phyloP scores from a whole-genome alignment of 1,139 yeast species.

The Candida freyschussii region DNA sequence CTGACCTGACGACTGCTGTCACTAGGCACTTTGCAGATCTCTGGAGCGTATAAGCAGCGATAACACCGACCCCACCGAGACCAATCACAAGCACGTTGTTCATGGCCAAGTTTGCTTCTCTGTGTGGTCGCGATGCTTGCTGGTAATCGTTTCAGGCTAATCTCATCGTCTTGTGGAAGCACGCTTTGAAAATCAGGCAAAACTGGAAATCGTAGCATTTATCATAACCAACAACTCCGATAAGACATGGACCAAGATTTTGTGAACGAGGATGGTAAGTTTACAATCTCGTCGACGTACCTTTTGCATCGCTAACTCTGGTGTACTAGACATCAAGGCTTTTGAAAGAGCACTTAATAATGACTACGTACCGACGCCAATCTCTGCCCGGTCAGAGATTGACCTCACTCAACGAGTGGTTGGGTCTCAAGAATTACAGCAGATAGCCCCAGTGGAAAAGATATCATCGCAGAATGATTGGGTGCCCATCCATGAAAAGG shows the following conservation, averaged over 20 bases:
- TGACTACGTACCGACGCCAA: conserved; percentile 15
- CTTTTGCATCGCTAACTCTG: no score
- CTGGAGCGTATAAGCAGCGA: conserved; percentile 58
- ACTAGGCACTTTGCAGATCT: conserved; percentile 37
- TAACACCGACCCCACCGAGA: conserved; percentile 71
- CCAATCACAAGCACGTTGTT: conserved; percentile 51
- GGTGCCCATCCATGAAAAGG: conserved; percentile 48
- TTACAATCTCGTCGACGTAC: neutral
- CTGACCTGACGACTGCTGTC: conserved; percentile 59
- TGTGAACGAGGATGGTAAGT: conserved; percentile 31
- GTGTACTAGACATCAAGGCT: conserved; percentile 25
- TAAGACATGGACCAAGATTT: conserved; percentile 27
- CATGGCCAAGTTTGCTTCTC: no score
- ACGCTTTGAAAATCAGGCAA: no score
- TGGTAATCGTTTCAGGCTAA: no score
- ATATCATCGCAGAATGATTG: conserved; percentile 64
- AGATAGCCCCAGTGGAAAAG: conserved; percentile 28
- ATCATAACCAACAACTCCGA: no score
- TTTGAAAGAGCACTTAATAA: conserved; percentile 27
- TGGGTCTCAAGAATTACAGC: conserved; percentile 11
- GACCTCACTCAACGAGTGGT: conserved; percentile 14
- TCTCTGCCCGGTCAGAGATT: conserved; percentile 6
- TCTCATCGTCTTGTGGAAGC: no score
- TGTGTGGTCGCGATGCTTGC: no score
- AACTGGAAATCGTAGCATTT: no score